Evolutionary conservation across 202 grass and related monocot species (phyloP), one percentile per base, ranked within the genome.

Genomic region (Hordeum pubiflorum): DNA sequence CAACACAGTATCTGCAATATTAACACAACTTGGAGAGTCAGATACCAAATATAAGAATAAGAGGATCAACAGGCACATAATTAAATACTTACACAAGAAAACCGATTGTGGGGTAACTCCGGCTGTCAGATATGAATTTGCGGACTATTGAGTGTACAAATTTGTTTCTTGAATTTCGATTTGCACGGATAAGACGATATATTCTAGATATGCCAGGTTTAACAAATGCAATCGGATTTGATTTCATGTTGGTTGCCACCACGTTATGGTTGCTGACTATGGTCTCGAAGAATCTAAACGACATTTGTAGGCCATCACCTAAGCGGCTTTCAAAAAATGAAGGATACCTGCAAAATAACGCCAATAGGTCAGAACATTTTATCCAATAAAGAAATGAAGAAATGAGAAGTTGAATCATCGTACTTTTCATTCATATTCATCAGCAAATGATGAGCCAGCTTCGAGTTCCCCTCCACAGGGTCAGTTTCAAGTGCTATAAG

Each of bases 361-460:
- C 63, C 56, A 44, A 79, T 20, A 22, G 21, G 69, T 89, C 52
- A 83, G 66, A 82, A 58, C 22, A 56, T 36, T 54, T 18, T 68
- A 55, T 77, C 60, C 38, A 20, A 81, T 14, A 44, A 63, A 67
- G 50, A 58, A 21, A 77, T 21, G 72, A 26, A 77, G 67, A 58
- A 9, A 65, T 63, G 23, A 57, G 24, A 76, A 88, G 57, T 73
- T 74, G 68, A 24, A 69, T 68, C 13, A 37, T 10, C 87, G 43
- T 93, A 99, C 92, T 99, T 99, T 79, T 99, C 92, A 65, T 99
- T 93, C 96, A 99, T 99, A 84, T 96, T 96, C 91, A 90, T 91
- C 48, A 96, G 89, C 74, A 96, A 85, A 88, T 99, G 91, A 84
- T 99, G 96, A 86, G 91, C 89, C 83, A 99, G 84, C 83, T 95